A percentile compares a stretch with the other conserved stretches of the same genome.
Evolutionary conservation across 768 basidiomycete species (phyloP).

Genomic region (Gelatoporia subvermispora): DNA sequence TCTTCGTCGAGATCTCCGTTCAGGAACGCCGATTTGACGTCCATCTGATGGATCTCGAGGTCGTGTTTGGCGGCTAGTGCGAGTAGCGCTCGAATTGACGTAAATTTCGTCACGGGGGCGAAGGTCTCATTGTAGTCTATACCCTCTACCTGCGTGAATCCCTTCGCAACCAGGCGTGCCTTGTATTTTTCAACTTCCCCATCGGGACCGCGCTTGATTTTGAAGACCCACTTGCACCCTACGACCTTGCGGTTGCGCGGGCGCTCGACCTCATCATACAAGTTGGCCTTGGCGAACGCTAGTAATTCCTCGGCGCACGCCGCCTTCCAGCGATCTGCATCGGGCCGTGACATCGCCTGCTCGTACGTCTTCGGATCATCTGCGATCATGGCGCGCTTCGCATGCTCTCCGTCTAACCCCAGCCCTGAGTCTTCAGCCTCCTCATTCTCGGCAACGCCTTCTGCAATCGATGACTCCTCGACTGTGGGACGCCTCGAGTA

Average conservation of each 20-base stretch:
- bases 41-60: constrained; percentile 34
- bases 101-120: no score
- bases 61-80: constrained; percentile 31
- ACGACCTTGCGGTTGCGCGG: constrained; percentile 11
- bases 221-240: constrained; percentile 29
- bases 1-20: constrained; percentile 31
- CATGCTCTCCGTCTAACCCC: no score
- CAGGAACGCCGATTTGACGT: constrained; percentile 40
- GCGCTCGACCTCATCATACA: no score
- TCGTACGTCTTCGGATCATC: neutral
- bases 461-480: no score
- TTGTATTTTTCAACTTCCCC: constrained; percentile 29
- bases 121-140: constrained; percentile 29
- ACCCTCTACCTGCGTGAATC: constrained; percentile 31
- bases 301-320: neutral
- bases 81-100: constrained; percentile 24
- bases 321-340: neutral
- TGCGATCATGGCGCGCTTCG: no score
- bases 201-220: constrained; percentile 24
- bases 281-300: no score
- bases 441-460: no score
- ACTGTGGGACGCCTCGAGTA: constrained; percentile 10
- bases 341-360: neutral
- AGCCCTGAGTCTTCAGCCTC: no score
- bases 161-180: constrained; percentile 32